A percentile compares a stretch with the other conserved stretches of the same genome.
These are phyloP conservation scores for Erythrophleum ivorense DNA, from an alignment of 331 rosid genomes.

Conservation along the genomic window DNA sequence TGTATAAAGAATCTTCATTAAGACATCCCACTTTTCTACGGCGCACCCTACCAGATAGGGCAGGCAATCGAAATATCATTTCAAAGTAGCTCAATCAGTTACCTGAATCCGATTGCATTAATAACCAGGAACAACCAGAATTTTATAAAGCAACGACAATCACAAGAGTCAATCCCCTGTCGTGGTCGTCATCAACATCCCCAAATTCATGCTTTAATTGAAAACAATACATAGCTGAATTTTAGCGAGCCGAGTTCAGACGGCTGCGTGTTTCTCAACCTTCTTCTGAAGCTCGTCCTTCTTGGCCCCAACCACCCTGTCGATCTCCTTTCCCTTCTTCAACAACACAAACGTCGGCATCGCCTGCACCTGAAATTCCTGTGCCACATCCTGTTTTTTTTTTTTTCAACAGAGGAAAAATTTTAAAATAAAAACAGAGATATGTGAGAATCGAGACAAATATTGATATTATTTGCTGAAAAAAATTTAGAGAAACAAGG, in stretches of 20 bases:
- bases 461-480: neutral
- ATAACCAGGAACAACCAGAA: neutral
- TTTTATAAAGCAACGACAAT: constrained; percentile 1
- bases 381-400: constrained; percentile 69
- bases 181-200: neutral
- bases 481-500: neutral
- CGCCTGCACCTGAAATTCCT: constrained; percentile 69
- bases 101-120: neutral
- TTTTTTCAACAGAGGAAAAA: neutral
- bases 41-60: neutral
- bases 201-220: neutral
- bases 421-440: neutral
- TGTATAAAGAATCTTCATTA: neutral
- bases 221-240: constrained; percentile 20
- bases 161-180: neutral
- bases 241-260: neutral
- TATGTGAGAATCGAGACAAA: neutral
- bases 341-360: constrained; percentile 87
- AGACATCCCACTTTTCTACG: neutral
- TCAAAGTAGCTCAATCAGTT: neutral
- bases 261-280: constrained; percentile 47
- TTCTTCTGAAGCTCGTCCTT: constrained; percentile 85
- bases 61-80: neutral
- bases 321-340: constrained; percentile 75
- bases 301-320: constrained; percentile 67